Conservation (phyloP, 352 stramenopile genomes). For the Phytophthora lateralis region DNA sequence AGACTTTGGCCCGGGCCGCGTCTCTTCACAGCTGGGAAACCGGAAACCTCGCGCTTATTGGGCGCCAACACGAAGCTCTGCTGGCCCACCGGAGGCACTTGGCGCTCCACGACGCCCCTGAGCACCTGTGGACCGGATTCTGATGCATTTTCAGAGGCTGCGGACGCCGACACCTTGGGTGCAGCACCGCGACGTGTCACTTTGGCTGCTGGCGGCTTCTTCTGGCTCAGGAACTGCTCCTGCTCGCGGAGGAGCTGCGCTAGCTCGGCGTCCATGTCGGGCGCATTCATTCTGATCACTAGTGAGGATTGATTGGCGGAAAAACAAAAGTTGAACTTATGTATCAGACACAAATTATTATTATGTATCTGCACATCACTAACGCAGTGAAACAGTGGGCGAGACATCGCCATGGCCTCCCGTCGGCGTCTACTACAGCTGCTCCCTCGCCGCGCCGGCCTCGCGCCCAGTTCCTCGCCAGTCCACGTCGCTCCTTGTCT, state of each 20-base stretch:
- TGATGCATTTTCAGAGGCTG: constrained; percentile 7
- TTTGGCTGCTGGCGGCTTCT: constrained; percentile 64
- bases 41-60: constrained; percentile 31
- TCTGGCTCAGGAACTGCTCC: constrained; percentile 73
- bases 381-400: neutral
- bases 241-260: constrained; percentile 82
- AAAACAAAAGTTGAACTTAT: neutral
- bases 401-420: neutral
- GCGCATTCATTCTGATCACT: constrained; percentile 15
- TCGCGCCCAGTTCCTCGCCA: neutral
- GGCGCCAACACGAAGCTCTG: constrained; percentile 37
- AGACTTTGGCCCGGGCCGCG: constrained; percentile 58
- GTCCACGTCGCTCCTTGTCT: neutral
- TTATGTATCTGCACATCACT: neutral
- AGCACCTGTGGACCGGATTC: constrained; percentile 47
- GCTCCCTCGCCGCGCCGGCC: constrained; percentile 1
- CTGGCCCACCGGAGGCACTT: constrained; percentile 47
- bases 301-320: constrained; percentile 18
- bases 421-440: constrained; percentile 13
- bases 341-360: neutral
- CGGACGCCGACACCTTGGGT: constrained; percentile 8
- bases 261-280: constrained; percentile 78
- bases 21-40: constrained; percentile 65
- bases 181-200: constrained; percentile 35
- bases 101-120: constrained; percentile 67